phyloP scores from a whole-genome alignment of 2,329 filamentous ascomycete genomes.

The Cytospora piceicola region DNA sequence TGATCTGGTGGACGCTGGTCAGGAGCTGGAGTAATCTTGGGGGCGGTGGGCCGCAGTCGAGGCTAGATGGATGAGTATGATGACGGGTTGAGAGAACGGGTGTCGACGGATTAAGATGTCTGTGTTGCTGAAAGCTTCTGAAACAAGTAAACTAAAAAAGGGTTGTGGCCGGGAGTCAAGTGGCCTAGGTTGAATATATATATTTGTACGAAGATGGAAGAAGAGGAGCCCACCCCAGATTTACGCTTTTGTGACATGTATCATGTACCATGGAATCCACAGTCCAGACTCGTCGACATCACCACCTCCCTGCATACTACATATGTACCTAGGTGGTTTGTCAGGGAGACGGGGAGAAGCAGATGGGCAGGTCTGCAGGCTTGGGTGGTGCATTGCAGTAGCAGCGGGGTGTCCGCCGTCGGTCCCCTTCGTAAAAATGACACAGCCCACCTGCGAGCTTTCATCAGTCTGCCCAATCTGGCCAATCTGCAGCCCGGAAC shows the following conservation, averaged over 20 bases:
- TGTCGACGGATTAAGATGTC: constrained; percentile 12
- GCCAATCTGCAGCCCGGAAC: constrained; percentile 13
- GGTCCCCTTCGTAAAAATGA: constrained; percentile 18
- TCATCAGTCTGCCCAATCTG: constrained; percentile 25
- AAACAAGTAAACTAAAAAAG: constrained; percentile 25
- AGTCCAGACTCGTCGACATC: constrained; percentile 22
- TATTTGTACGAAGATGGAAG: neutral
- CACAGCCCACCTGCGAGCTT: constrained; percentile 25
- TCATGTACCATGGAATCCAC: neutral
- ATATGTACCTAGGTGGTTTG: neutral
- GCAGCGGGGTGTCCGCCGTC: constrained; percentile 4
- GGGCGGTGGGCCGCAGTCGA: constrained; percentile 2
- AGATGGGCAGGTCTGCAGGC: neutral
- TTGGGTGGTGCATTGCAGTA: neutral
- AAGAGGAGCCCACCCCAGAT: constrained; percentile 2
- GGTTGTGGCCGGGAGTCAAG: constrained; percentile 20
- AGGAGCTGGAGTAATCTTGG: constrained; percentile 6
- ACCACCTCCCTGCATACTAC: constrained; percentile 9
- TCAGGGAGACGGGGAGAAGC: neutral
- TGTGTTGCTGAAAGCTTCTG: constrained; percentile 14
- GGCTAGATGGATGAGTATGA: constrained; percentile 6
- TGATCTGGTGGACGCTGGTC: constrained; percentile 7
- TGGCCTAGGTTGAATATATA: constrained; percentile 22
- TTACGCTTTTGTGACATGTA: constrained; percentile 11
- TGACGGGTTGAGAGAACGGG: constrained; percentile 14